Evolutionary conservation across 371 early-diverging fungal genomes (phyloP).

Genomic region (Nematocida sp.): DNA sequence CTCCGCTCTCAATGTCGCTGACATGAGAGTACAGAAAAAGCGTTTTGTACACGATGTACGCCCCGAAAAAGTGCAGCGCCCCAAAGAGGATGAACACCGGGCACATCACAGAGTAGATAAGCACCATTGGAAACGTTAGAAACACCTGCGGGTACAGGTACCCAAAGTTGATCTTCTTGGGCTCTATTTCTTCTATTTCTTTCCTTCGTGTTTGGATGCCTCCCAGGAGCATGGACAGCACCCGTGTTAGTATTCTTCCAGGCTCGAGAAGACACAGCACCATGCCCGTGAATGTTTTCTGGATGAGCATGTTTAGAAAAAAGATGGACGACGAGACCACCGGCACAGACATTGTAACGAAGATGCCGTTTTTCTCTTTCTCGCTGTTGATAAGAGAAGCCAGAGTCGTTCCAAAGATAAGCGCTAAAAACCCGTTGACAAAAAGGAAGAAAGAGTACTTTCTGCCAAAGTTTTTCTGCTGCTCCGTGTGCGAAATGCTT

Average conservation of each 20-base stretch:
- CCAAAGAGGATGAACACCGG: constrained; percentile 63
- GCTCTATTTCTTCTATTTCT: constrained; percentile 49
- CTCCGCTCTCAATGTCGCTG: constrained; percentile 64
- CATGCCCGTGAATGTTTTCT: constrained; percentile 57
- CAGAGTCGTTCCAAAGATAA: constrained; percentile 59
- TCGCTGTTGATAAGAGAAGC: constrained; percentile 34
- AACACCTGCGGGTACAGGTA: constrained; percentile 61
- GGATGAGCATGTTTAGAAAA: constrained; percentile 64
- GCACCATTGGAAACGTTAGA: constrained; percentile 63
- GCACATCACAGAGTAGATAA: constrained; percentile 59
- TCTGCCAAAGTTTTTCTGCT: constrained; percentile 59
- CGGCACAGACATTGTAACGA: constrained; percentile 33
- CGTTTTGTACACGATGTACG: constrained; percentile 60
- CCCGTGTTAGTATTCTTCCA: constrained; percentile 47
- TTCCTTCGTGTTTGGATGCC: constrained; percentile 41
- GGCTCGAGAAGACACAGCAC: constrained; percentile 61
- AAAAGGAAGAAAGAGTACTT: constrained; percentile 62
- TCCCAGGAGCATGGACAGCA: constrained; percentile 31
- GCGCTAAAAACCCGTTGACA: constrained; percentile 64
- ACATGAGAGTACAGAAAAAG: constrained; percentile 62
- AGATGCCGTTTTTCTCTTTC: constrained; percentile 6
- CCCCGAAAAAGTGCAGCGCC: constrained; percentile 55
- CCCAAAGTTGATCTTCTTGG: constrained; percentile 61
- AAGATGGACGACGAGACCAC: constrained; percentile 56
- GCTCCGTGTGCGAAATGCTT: constrained; percentile 51